phyloP scores from a whole-genome alignment of 2,329 filamentous ascomycete genomes.

The Samsoniella hepiali region DNA sequence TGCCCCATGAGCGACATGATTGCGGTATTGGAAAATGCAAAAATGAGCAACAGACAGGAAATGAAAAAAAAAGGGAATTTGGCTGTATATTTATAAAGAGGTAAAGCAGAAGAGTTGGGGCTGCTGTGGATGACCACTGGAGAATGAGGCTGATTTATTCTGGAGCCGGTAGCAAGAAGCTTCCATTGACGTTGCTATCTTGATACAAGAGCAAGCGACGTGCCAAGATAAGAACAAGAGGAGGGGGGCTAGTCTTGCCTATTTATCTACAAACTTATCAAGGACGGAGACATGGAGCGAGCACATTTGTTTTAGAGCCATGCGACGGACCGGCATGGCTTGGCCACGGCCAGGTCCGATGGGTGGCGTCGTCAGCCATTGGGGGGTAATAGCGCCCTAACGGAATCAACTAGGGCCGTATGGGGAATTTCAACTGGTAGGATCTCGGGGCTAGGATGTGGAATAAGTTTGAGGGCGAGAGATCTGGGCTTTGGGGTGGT shows the following conservation, averaged over 20 bases:
- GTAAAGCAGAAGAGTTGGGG: conserved; percentile 4
- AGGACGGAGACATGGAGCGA: background rate
- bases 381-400: conserved; percentile 1
- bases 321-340: conserved; percentile 7
- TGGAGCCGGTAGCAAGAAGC: conserved; percentile 1
- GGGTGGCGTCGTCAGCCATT: conserved; percentile 3
- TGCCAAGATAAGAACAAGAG: background rate
- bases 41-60: background rate
- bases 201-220: background rate
- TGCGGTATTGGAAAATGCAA: background rate
- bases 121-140: background rate
- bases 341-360: conserved; percentile 15
- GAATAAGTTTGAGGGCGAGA: background rate
- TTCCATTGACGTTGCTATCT: conserved; percentile 1
- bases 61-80: background rate
- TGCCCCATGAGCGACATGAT: conserved; percentile 27
- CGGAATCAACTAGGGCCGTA: background rate
- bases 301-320: background rate
- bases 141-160: background rate
- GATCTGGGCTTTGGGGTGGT: background rate
- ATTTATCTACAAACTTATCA: conserved; percentile 11
- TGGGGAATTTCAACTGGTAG: background rate
- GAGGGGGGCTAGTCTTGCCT: background rate
- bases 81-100: background rate
- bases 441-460: background rate